Evolutionary conservation across 1,284 basidiomycete genomes (phyloP), one percentile per base, ranked within the genome.

Genomic region (Moniliophthora roreri): DNA sequence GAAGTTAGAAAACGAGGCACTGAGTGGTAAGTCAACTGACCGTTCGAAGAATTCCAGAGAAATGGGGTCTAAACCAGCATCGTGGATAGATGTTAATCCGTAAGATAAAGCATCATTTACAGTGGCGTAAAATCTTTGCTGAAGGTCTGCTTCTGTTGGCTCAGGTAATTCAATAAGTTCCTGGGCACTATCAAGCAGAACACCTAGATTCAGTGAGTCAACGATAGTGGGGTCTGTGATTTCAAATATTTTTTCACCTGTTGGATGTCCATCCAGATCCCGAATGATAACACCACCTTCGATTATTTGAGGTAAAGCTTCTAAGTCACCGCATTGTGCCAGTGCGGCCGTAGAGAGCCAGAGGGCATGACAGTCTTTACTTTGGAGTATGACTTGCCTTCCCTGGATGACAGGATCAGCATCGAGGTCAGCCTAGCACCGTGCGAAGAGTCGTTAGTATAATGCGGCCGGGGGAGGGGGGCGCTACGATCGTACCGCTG

Each of bases 131-230:
- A 55, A 55, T 18, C 54, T 36, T 10, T 16, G 16, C 6, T 47
- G 26, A 9, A 52, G 26, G n/a, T 52, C 54, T 36, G 48, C 54
- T 34, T 49, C 50, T 11, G 44, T 46, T 10, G 50, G 23, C 2
- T 36, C 18, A 1, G 45, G 32, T 4, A 51, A 20, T 5, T 38
- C n/a, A 6, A 55, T 51, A 11, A 51, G 32, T 10, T 40, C 32
- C 28, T 52, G 50, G 0, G 88, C 89, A 18, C 86, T 84, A 66
- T 91, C 88, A 16, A 89, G 70, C 58, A 91, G 84, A 21, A 89
- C 69, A 20, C 86, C 85, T 88, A 47, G 11, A 7, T 21, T 0
- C 18, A 40, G 24, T 18, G 20, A 4, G 40, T 35, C 10, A 7
- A 26, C 38, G 18, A 20, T 9, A 34, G 24, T 8, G 4, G 62